Evolutionary conservation across 1,284 basidiomycete species (phyloP).

Genomic region (Irpex sp.): DNA sequence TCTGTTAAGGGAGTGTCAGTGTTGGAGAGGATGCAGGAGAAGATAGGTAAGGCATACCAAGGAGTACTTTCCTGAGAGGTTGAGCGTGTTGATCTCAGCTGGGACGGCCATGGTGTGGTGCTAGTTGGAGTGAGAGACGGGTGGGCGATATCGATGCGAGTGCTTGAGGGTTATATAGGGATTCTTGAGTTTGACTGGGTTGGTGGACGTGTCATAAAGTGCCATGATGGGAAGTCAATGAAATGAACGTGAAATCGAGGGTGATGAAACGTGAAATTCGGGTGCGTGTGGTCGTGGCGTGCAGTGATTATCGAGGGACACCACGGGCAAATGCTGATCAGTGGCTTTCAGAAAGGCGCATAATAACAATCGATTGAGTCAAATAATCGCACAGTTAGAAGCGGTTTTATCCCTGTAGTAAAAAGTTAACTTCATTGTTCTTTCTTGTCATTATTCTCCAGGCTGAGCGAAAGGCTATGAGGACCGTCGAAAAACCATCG

Average conservation of each 20-base stretch:
- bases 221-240: not conserved
- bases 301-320: too few relatives aligned
- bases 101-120: conserved; percentile 45
- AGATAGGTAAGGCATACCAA: conserved; percentile 31
- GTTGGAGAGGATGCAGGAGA: not conserved
- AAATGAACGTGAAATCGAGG: not conserved
- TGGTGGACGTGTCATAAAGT: too few relatives aligned
- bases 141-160: not conserved
- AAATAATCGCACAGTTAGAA: too few relatives aligned
- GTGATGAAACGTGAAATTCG: not conserved
- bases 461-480: too few relatives aligned
- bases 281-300: not conserved
- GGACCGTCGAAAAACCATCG: too few relatives aligned
- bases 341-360: too few relatives aligned
- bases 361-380: too few relatives aligned
- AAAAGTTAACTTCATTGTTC: too few relatives aligned
- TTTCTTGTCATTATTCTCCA: too few relatives aligned
- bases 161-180: not conserved
- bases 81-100: conserved; percentile 43
- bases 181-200: not conserved
- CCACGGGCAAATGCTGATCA: too few relatives aligned
- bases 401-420: too few relatives aligned
- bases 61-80: conserved; percentile 40
- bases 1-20: conserved; percentile 14
- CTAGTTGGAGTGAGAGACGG: not conserved